Percentiles rank a stretch among this genome's conserved stretches.
Evolutionary conservation across 352 stramenopile species (phyloP).

Genomic region (Globisporangium sylvaticum): DNA sequence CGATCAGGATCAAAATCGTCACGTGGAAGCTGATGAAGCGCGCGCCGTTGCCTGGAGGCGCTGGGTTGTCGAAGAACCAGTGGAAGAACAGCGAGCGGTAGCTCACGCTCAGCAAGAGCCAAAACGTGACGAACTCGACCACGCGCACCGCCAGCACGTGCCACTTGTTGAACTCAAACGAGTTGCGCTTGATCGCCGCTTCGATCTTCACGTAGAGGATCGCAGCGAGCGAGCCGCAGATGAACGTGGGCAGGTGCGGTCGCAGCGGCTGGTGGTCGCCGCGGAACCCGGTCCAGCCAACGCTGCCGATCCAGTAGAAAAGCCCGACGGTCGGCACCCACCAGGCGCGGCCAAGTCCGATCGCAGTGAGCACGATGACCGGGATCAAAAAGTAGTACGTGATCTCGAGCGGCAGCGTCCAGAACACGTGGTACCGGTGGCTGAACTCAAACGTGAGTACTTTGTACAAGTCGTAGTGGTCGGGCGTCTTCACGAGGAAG

Average conservation of each 20-base stretch:
- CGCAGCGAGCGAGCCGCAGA: conserved; percentile 37
- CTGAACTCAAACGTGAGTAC: conserved; percentile 26
- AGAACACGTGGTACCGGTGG: conserved; percentile 40
- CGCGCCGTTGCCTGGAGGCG: conserved; percentile 6
- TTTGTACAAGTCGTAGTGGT: conserved; percentile 27
- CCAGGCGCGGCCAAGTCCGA: conserved; percentile 9
- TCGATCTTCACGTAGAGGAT: conserved; percentile 27
- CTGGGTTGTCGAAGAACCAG: conserved; percentile 30
- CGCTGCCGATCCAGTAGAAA: conserved; percentile 4
- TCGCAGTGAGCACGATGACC: conserved; percentile 19
- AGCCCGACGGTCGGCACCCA: conserved; percentile 19
- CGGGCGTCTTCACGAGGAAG: conserved; percentile 19
- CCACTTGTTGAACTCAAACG: conserved; percentile 20
- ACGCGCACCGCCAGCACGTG: conserved; percentile 20
- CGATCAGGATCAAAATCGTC: conserved; percentile 14
- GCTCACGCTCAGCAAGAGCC: conserved; percentile 29
- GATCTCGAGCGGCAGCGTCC: conserved; percentile 48
- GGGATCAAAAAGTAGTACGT: conserved; percentile 37
- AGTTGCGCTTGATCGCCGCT: conserved; percentile 13
- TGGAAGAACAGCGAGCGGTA: conserved; percentile 10
- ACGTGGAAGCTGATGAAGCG: conserved; percentile 28
- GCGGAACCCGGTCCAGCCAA: conserved; percentile 20
- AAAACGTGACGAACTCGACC: conserved; percentile 20
- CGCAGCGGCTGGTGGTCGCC: conserved; percentile 24
- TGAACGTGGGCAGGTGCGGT: conserved; percentile 33